Conservation (phyloP, 208 protist genomes). For the Acanthamoeba sp. region DNA sequence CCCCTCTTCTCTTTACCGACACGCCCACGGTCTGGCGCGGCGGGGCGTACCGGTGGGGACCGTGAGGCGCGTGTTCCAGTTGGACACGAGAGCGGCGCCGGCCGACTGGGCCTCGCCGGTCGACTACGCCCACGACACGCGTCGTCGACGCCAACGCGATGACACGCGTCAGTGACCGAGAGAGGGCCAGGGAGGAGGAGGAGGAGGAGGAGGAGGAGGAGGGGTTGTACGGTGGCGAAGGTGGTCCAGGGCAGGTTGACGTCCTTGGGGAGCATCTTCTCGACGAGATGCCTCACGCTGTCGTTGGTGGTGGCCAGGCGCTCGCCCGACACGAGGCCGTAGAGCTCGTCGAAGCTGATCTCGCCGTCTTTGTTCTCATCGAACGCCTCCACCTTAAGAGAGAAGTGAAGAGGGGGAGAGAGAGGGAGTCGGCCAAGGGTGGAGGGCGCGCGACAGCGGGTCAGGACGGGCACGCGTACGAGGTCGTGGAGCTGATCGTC, state of each 20-base stretch:
- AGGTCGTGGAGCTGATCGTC: constrained; percentile 58
- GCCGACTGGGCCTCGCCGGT: background rate
- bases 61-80: constrained; percentile 22
- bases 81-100: background rate
- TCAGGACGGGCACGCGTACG: no score
- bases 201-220: background rate
- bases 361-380: constrained; percentile 74
- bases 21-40: no score
- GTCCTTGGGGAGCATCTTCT: constrained; percentile 66
- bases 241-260: constrained; percentile 51
- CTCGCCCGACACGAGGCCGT: constrained; percentile 40
- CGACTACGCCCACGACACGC: background rate
- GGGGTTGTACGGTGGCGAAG: background rate
- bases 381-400: constrained; percentile 43
- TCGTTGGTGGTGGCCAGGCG: background rate
- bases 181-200: no score
- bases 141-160: background rate
- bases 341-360: constrained; percentile 72
- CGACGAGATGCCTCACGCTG: background rate
- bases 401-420: no score
- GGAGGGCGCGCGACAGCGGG: no score
- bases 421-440: no score
- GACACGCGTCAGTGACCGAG: background rate
- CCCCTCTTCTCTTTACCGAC: no score
- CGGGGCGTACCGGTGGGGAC: no score